Base-by-base conservation (phyloP, 2,329 filamentous ascomycete genomes). In the Pseudogymnoascus sp. region DNA sequence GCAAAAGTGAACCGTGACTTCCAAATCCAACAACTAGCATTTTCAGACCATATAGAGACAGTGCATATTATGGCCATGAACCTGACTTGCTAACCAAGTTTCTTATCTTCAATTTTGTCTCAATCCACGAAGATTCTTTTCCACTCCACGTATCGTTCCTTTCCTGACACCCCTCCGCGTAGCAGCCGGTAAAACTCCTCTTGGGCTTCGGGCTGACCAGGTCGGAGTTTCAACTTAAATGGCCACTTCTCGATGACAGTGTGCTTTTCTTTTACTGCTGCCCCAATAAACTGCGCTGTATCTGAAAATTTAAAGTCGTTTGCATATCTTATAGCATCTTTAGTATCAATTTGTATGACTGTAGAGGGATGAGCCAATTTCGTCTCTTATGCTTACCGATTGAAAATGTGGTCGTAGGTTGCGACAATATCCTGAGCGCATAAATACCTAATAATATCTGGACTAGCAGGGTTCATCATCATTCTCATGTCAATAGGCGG, bases 141-240 rank as follows among this genome's bases (percentile, higher is more conserved):
- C 68, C 73, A 73, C 63, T 76, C 74, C 33, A 75, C 65, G 63
- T 75, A 75, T n/a, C 73, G 62, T 64, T 74, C 70, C 14, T 62
- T 61, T 0, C 70, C 68, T 0, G 38, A 31, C 25, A 61, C 10
- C 1, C 63, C 62, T n/a, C 35, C 47, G n/a, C 38, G 28, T 4
- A 68, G 21, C 12, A 68, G 10, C 31, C 64, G n/a, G 6, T 73
- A 68, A 66, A 77, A 76, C 64, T 75, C 74, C 12, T 69, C 66
- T 42, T 72, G 68, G 0, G 73, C 70, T 1, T 67, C 70, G 0
- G 63, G 60, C 59, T 70, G 63, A 14, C 67, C 67, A 11, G 65
- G 65, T 16, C 60, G 61, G 2, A 69, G 62, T 31, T 67, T 69
- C 50, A 76, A 31, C 12, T 66, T 64, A 40, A 65, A 66, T 5